These are phyloP conservation scores for Myriosclerotinia curreyana DNA, from an alignment of 2,329 filamentous ascomycete genomes.

Conservation along the genomic window DNA sequence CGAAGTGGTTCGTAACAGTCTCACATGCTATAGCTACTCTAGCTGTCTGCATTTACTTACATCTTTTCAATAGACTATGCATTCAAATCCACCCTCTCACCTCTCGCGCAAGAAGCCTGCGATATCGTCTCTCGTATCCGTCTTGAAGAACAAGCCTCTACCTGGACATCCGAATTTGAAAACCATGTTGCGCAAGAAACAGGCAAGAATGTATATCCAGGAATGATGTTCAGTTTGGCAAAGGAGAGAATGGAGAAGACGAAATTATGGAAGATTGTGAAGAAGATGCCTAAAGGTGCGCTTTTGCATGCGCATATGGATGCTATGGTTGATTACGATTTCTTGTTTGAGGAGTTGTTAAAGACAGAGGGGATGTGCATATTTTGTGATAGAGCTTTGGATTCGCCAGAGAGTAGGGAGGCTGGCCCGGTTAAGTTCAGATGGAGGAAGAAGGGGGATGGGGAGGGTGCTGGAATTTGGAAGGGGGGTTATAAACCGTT, in stretches of 20 bases:
- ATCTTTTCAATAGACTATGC: constrained; percentile 53
- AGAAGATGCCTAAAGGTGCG: constrained; percentile 83
- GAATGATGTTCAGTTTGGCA: constrained; percentile 90
- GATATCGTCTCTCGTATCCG: constrained; percentile 78
- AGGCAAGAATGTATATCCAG: constrained; percentile 70
- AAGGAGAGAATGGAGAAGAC: constrained; percentile 84
- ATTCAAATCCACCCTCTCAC: constrained; percentile 73
- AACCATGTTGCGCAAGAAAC: constrained; percentile 62
- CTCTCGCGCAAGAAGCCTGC: constrained; percentile 73
- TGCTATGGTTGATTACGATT: constrained; percentile 86
- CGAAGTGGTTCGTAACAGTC: constrained; percentile 62
- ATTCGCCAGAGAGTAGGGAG: constrained; percentile 51
- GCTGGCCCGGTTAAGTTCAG: constrained; percentile 60
- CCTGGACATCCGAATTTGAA: constrained; percentile 75
- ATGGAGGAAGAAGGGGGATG: constrained; percentile 49
- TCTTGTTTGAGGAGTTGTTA: constrained; percentile 69
- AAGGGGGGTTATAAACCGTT: constrained; percentile 54
- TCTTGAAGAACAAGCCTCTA: constrained; percentile 67
- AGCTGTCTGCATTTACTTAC: constrained; percentile 33
- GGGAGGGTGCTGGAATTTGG: constrained; percentile 57
- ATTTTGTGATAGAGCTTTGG: constrained; percentile 54
- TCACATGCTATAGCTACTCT: neutral
- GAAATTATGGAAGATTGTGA: constrained; percentile 79
- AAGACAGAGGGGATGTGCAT: constrained; percentile 72
- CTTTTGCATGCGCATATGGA: constrained; percentile 85